A percentile compares a stretch with the other conserved stretches of the same genome.
Conservation (phyloP, 345 rosid species). For the Kernera saxatilis region DNA sequence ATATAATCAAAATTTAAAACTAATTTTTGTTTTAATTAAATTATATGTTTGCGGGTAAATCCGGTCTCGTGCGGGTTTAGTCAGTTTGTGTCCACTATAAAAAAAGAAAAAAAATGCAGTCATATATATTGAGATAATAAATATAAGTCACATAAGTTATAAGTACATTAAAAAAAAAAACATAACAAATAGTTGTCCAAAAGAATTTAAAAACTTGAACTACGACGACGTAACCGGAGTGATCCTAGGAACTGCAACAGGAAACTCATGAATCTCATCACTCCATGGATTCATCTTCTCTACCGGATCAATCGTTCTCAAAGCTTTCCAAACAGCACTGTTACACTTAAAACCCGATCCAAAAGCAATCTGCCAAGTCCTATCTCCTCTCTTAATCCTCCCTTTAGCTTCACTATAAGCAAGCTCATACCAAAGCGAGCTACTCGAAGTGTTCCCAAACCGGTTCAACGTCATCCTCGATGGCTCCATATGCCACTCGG, state of each 20-base stretch:
- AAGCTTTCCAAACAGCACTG: slow-evolving; percentile 84
- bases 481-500: slow-evolving; percentile 90
- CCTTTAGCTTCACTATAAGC: slow-evolving; percentile 88
- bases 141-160: slow-evolving; percentile 4
- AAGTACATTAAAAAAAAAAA: neutral
- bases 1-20: too few species aligned
- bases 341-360: slow-evolving; percentile 98
- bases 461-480: slow-evolving; percentile 85
- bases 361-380: slow-evolving; percentile 91
- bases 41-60: too few species aligned
- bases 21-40: too few species aligned
- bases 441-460: slow-evolving; percentile 91
- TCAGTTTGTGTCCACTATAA: too few species aligned
- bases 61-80: too few species aligned
- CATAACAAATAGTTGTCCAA: slow-evolving; percentile 4
- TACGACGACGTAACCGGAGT: slow-evolving; percentile 22
- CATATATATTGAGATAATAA: slow-evolving; percentile 6
- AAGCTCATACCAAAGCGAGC: slow-evolving; percentile 86
- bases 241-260: slow-evolving; percentile 65
- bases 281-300: slow-evolving; percentile 72
- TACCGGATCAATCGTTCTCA: slow-evolving; percentile 60
- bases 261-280: slow-evolving; percentile 71
- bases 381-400: slow-evolving; percentile 70
- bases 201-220: neutral
- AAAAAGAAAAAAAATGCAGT: neutral